Conservation (phyloP, 2,329 filamentous ascomycete species). For the Pochonia chlamydosporia region DNA sequence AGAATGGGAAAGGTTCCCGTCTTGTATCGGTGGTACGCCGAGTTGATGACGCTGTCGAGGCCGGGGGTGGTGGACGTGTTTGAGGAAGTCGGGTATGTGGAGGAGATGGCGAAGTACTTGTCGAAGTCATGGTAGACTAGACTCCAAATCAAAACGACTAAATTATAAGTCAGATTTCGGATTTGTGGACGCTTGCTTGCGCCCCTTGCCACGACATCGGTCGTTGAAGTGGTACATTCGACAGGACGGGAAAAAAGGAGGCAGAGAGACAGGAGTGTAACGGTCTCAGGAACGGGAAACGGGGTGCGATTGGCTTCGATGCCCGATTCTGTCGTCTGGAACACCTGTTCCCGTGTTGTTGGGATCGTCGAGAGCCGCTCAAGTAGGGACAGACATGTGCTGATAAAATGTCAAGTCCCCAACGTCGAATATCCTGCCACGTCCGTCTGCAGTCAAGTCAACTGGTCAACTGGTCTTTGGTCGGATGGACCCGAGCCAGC, state of each 20-base stretch:
- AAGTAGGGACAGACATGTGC: background rate
- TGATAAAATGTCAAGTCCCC: background rate
- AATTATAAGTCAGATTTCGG: background rate
- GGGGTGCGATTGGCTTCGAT: background rate
- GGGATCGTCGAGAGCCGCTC: background rate
- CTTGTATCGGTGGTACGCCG: conserved; percentile 21
- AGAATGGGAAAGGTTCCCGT: conserved; percentile 37
- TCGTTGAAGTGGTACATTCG: background rate
- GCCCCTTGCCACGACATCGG: background rate
- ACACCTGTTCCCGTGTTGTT: background rate
- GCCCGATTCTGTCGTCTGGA: background rate
- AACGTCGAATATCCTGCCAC: background rate
- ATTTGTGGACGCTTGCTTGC: background rate
- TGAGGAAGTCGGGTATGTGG: conserved; percentile 13
- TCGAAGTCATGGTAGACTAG: conserved; percentile 5
- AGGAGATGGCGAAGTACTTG: conserved; percentile 11
- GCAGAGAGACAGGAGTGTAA: background rate
- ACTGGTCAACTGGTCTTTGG: too few species aligned
- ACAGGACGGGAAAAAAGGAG: background rate
- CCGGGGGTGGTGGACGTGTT: conserved; percentile 12
- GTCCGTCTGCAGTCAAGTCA: too few species aligned
- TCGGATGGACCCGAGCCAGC: background rate
- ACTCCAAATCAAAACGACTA: background rate
- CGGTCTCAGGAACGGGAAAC: background rate
- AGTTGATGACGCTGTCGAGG: conserved; percentile 17